Conservation (phyloP, 495 filamentous ascomycete species). For the Xylaria intraflava region DNA sequence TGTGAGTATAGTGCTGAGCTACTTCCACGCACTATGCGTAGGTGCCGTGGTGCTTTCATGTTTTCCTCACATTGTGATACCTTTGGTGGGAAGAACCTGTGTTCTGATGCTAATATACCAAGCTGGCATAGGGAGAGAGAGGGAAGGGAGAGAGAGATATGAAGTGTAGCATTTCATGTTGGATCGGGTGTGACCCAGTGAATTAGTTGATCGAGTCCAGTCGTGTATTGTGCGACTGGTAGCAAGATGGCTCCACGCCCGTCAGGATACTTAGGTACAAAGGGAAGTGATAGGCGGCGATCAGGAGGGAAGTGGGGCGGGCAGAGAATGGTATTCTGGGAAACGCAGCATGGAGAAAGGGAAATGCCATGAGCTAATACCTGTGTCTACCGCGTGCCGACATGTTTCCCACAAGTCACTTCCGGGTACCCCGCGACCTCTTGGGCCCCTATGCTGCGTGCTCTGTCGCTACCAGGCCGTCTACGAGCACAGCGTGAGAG, state of each 20-base stretch:
- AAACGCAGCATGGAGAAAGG: conserved; percentile 19
- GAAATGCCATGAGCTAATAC: conserved; percentile 19
- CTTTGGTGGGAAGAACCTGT: too few species aligned
- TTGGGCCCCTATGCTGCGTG: neutral
- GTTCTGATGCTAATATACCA: too few species aligned
- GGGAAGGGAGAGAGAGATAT: too few species aligned
- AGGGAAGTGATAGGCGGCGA: conserved; percentile 13
- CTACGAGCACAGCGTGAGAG: conserved; percentile 1
- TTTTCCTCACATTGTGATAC: too few species aligned
- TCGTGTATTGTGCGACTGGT: too few species aligned
- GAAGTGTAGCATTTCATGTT: neutral
- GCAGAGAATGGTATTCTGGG: conserved; percentile 22
- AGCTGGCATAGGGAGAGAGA: too few species aligned
- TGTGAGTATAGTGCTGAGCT: too few species aligned
- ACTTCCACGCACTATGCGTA: too few species aligned
- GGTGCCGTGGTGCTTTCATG: too few species aligned
- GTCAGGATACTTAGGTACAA: conserved; percentile 4
- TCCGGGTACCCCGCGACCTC: conserved; percentile 12
- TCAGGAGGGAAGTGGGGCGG: conserved; percentile 23
- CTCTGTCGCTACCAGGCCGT: neutral
- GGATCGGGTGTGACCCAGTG: conserved; percentile 2
- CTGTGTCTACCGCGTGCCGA: neutral
- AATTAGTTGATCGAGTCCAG: conserved; percentile 6
- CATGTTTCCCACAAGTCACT: conserved; percentile 16
- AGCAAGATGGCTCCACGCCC: conserved; percentile 15